phyloP scores from a whole-genome alignment of 2,329 filamentous ascomycete species.

The Ophiognomonia clavigignenti-juglandacearum region DNA sequence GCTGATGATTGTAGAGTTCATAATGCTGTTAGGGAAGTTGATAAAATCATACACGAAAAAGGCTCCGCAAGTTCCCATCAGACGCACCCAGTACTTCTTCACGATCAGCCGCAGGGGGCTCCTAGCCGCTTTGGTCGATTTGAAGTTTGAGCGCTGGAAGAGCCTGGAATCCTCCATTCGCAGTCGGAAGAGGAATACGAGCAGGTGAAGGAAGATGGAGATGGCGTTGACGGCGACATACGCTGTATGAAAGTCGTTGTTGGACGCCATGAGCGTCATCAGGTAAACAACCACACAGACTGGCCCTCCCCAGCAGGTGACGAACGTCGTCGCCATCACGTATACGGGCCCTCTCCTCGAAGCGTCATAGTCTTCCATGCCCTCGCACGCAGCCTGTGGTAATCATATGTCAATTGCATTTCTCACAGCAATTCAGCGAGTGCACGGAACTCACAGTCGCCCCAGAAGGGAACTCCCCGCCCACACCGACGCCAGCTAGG shows the following conservation, averaged over 20 bases:
- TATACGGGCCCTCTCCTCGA: slow-evolving; percentile 29
- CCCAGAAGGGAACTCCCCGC: slow-evolving; percentile 32
- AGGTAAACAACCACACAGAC: slow-evolving; percentile 31
- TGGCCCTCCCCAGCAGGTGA: slow-evolving; percentile 28
- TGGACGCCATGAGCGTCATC: slow-evolving; percentile 28
- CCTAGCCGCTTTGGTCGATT: slow-evolving; percentile 16
- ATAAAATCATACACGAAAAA: slow-evolving; percentile 50
- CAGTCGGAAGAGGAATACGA: slow-evolving; percentile 27
- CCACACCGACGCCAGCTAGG: slow-evolving; percentile 31
- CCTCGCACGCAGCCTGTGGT: slow-evolving; percentile 25
- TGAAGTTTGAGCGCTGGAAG: slow-evolving; percentile 29
- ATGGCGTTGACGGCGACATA: slow-evolving; percentile 27
- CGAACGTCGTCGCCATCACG: slow-evolving; percentile 29
- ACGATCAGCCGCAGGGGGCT: slow-evolving; percentile 29
- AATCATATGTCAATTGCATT: not conserved
- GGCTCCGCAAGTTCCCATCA: slow-evolving; percentile 42
- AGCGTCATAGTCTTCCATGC: slow-evolving; percentile 21
- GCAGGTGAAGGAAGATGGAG: slow-evolving; percentile 26
- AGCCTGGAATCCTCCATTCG: slow-evolving; percentile 29
- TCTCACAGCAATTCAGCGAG: not conserved
- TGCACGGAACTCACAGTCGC: slow-evolving; percentile 21
- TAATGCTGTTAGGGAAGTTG: slow-evolving; percentile 40
- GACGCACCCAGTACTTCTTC: slow-evolving; percentile 40
- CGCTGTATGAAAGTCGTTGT: slow-evolving; percentile 26
- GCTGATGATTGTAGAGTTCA: slow-evolving; percentile 38